A percentile compares a stretch with the other conserved stretches of the same genome.
These are phyloP conservation scores for Dentipellis sp. DNA, from an alignment of 768 basidiomycete genomes.

Conservation along the genomic window DNA sequence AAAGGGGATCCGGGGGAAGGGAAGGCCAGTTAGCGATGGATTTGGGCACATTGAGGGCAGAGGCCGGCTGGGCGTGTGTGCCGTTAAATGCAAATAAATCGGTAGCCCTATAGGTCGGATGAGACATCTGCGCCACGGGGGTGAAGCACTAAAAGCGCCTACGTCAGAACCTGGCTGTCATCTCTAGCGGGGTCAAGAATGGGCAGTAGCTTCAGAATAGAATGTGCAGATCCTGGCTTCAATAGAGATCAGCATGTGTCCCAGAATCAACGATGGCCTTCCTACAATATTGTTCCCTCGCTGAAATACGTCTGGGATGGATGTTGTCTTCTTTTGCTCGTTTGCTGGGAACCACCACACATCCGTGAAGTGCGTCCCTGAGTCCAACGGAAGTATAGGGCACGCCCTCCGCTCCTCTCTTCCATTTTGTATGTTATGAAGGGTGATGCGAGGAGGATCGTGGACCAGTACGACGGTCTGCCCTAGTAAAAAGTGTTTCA, in stretches of 20 bases:
- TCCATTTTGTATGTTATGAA: conserved; percentile 79
- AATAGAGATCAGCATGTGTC: conserved; percentile 9
- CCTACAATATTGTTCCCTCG: conserved; percentile 56
- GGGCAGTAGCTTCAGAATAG: conserved; percentile 59
- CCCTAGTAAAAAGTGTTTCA: conserved; percentile 38
- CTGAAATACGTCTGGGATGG: conserved; percentile 71
- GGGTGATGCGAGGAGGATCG: conserved; percentile 54
- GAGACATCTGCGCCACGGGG: not conserved
- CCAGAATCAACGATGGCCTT: not conserved
- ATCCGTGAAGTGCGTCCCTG: conserved; percentile 29
- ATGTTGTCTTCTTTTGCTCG: conserved; percentile 25
- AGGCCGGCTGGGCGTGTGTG: conserved; percentile 39
- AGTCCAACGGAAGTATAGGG: conserved; percentile 18
- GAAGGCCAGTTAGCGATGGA: conserved; percentile 64
- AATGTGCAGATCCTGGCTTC: conserved; percentile 73
- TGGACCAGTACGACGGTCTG: conserved; percentile 58
- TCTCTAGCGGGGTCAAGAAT: conserved; percentile 64
- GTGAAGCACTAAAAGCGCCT: conserved; percentile 18
- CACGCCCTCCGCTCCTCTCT: conserved; percentile 39
- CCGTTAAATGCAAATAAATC: conserved; percentile 79
- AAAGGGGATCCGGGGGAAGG: conserved; percentile 41
- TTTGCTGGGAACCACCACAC: conserved; percentile 69
- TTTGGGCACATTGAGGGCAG: conserved; percentile 41
- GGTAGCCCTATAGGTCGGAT: conserved; percentile 41
- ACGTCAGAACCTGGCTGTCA: conserved; percentile 61